These are phyloP conservation scores for Tuber magnatum DNA, from an alignment of 495 filamentous ascomycete genomes.

Conservation along the genomic window DNA sequence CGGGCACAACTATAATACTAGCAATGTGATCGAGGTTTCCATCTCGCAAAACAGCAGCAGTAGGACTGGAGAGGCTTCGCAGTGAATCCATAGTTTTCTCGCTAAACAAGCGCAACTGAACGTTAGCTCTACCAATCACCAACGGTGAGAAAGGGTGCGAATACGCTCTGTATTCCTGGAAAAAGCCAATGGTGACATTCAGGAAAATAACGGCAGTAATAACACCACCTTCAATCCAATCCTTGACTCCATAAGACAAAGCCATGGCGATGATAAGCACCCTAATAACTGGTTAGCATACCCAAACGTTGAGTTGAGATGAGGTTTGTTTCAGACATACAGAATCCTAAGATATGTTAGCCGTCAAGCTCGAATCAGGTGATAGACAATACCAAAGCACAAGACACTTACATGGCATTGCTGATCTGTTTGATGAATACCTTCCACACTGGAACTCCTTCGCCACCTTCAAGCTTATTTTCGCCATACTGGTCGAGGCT, in stretches of 20 bases:
- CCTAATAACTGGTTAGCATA: conserved; percentile 37
- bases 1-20: conserved; percentile 69
- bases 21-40: conserved; percentile 58
- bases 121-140: conserved; percentile 5
- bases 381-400: conserved; percentile 21
- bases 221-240: conserved; percentile 78
- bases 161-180: conserved; percentile 68
- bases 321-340: conserved; percentile 14
- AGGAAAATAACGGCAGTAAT: conserved; percentile 72
- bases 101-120: conserved; percentile 9
- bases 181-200: conserved; percentile 72
- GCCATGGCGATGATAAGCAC: conserved; percentile 79
- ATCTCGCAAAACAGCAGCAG: conserved; percentile 67
- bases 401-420: conserved; percentile 56
- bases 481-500: conserved; percentile 50
- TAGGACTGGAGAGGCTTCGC: conserved; percentile 67
- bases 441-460: conserved; percentile 55
- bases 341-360: conserved; percentile 36
- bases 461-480: conserved; percentile 59
- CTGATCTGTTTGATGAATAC: conserved; percentile 59
- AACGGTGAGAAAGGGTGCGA: conserved; percentile 2
- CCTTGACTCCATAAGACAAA: conserved; percentile 68
- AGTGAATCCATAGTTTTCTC: conserved; percentile 83
- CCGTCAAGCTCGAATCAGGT: conserved; percentile 23
- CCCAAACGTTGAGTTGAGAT: neutral